Percentiles rank a stretch among this genome's conserved stretches.
Evolutionary conservation across 1,284 basidiomycete species (phyloP).

Genomic region (Ustilago hordei): DNA sequence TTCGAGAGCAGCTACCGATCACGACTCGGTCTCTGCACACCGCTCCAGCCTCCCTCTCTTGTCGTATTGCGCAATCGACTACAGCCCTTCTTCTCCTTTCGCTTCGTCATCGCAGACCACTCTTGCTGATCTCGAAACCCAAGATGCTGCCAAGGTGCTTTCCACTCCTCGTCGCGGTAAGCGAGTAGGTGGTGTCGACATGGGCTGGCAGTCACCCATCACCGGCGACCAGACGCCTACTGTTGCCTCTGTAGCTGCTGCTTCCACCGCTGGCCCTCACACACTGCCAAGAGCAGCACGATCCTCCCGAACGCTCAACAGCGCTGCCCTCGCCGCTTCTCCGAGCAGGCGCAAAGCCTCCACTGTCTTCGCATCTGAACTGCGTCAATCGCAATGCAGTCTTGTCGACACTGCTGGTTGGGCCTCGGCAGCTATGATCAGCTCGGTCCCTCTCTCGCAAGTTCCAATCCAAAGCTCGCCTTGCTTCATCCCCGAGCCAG

Average conservation of each 20-base stretch:
- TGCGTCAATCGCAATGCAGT: slow-evolving; percentile 40
- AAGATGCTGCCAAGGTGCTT: slow-evolving; percentile 36
- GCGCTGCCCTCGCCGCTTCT: slow-evolving; percentile 13
- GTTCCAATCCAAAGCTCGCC: slow-evolving; percentile 35
- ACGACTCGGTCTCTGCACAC: slow-evolving; percentile 23
- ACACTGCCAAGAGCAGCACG: slow-evolving; percentile 30
- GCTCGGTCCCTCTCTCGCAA: slow-evolving; percentile 38
- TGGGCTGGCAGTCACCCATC: slow-evolving; percentile 52
- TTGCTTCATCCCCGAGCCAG: slow-evolving; percentile 26
- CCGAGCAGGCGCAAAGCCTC: slow-evolving; percentile 50
- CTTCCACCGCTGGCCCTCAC: slow-evolving; percentile 21
- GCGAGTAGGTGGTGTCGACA: slow-evolving; percentile 49
- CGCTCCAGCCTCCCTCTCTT: slow-evolving; percentile 12
- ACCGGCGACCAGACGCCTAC: slow-evolving; percentile 25
- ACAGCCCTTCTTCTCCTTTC: slow-evolving; percentile 36
- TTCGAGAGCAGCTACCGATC: slow-evolving; percentile 45
- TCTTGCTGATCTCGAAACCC: slow-evolving; percentile 37
- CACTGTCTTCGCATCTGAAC: slow-evolving; percentile 46
- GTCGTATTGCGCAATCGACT: slow-evolving; percentile 18
- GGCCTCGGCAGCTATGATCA: slow-evolving; percentile 53
- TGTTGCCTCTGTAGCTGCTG: slow-evolving; percentile 21
- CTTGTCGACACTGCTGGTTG: slow-evolving; percentile 52
- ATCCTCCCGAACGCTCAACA: slow-evolving; percentile 4
- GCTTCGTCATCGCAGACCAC: slow-evolving; percentile 45
- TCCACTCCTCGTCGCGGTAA: slow-evolving; percentile 49